A percentile compares a stretch with the other conserved stretches of the same genome.
These are phyloP conservation scores for Plectosphaerella cucumerina DNA, from an alignment of 2,329 filamentous ascomycete species.

Conservation along the genomic window DNA sequence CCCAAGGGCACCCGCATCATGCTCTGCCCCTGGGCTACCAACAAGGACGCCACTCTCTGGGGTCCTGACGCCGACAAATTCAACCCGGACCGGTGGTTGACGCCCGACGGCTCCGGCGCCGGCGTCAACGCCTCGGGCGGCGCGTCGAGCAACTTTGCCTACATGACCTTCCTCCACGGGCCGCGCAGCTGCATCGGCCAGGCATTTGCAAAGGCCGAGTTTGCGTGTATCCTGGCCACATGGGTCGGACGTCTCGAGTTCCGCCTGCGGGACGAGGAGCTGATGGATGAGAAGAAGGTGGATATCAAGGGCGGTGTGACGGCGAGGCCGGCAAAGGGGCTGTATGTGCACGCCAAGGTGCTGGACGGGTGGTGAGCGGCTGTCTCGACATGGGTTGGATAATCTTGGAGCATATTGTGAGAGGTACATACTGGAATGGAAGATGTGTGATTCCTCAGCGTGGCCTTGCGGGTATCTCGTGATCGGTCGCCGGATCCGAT, in stretches of 20 bases:
- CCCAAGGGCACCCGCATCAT: constrained; percentile 68
- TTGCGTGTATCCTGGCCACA: constrained; percentile 75
- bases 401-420: no score
- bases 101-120: constrained; percentile 25
- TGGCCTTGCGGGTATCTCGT: no score
- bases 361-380: constrained; percentile 59
- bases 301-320: constrained; percentile 68
- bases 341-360: constrained; percentile 63
- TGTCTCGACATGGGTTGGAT: not conserved
- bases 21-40: constrained; percentile 62
- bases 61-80: constrained; percentile 71
- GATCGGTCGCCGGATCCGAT: no score
- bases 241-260: constrained; percentile 74
- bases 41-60: constrained; percentile 68
- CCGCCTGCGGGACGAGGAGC: constrained; percentile 49
- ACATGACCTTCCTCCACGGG: constrained; percentile 81
- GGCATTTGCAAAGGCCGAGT: constrained; percentile 76
- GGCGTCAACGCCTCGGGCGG: constrained; percentile 59
- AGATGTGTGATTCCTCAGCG: no score
- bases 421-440: no score
- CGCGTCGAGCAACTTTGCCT: constrained; percentile 70
- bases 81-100: constrained; percentile 74
- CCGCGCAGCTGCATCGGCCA: constrained; percentile 82
- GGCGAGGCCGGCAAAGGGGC: constrained; percentile 65
- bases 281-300: constrained; percentile 63